Evolutionary conservation across 176 grass and related monocot genomes (phyloP).

Genomic region (Aegilops bicornis): DNA sequence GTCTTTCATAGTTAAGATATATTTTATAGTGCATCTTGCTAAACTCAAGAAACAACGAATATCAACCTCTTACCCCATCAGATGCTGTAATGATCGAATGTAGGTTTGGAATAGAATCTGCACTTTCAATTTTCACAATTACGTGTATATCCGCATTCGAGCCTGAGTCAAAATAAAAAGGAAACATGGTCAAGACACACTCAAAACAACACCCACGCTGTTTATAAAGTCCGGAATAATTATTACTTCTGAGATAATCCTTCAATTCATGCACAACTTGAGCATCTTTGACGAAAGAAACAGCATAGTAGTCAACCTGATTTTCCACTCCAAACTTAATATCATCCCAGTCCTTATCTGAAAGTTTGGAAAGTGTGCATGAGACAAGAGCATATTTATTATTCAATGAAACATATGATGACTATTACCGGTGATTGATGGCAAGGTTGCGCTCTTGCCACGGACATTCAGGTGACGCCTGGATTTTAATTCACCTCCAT

Average conservation of each 20-base stretch:
- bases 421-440: constrained; percentile 90
- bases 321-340: constrained; percentile 99
- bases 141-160: constrained; percentile 88
- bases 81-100: constrained; percentile 97
- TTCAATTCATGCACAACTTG: constrained; percentile 97
- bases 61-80: constrained; percentile 74
- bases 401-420: neutral
- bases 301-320: constrained; percentile 97
- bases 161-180: constrained; percentile 54
- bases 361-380: constrained; percentile 33
- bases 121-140: constrained; percentile 99
- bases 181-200: constrained; percentile 6
- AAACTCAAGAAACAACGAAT: constrained; percentile 8
- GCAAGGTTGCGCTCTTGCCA: constrained; percentile 98
- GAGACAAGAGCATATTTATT: constrained; percentile 3
- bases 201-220: neutral
- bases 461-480: constrained; percentile 94
- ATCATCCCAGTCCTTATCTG: constrained; percentile 99
- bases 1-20: neutral
- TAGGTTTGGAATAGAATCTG: constrained; percentile 95
- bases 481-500: constrained; percentile 97
- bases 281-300: constrained; percentile 99
- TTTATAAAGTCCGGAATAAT: constrained; percentile 12
- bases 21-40: neutral
- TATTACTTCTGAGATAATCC: constrained; percentile 91